Conservation (phyloP, 176 grass and related monocot genomes). For the Phyllostachys edulis region DNA sequence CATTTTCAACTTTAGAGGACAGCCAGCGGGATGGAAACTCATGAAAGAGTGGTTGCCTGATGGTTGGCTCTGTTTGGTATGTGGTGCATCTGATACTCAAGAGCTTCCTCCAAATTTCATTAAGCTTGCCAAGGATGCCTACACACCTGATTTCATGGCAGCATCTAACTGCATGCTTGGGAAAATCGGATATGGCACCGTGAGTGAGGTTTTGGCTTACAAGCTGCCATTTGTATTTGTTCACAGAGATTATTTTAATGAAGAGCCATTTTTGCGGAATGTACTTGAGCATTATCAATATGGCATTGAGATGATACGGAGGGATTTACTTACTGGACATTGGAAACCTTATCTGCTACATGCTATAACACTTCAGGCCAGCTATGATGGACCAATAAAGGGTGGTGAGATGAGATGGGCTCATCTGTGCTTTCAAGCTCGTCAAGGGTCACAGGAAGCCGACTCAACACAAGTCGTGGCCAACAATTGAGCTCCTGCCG, state of each 20-base stretch:
- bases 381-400: conserved; percentile 76
- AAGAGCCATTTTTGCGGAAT: conserved; percentile 95
- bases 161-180: conserved; percentile 99
- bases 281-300: conserved; percentile 98
- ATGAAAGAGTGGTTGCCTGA: conserved; percentile 89
- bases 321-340: conserved; percentile 94
- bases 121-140: conserved; percentile 91
- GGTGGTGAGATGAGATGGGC: conserved; percentile 79
- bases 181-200: conserved; percentile 97
- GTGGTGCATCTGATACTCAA: conserved; percentile 91
- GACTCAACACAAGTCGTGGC: conserved; percentile 34
- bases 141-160: conserved; percentile 97
- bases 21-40: conserved; percentile 93
- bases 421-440: conserved; percentile 89
- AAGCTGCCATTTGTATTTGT: conserved; percentile 96
- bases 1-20: conserved; percentile 98
- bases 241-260: conserved; percentile 97
- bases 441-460: conserved; percentile 44
- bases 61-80: conserved; percentile 96
- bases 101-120: conserved; percentile 86
- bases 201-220: conserved; percentile 95
- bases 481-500: neutral
- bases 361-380: conserved; percentile 79
- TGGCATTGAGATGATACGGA: conserved; percentile 98
- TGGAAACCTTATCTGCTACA: conserved; percentile 92